Base-by-base conservation (phyloP, 805 yeast genomes). In the Sungouiella thailandica region DNA sequence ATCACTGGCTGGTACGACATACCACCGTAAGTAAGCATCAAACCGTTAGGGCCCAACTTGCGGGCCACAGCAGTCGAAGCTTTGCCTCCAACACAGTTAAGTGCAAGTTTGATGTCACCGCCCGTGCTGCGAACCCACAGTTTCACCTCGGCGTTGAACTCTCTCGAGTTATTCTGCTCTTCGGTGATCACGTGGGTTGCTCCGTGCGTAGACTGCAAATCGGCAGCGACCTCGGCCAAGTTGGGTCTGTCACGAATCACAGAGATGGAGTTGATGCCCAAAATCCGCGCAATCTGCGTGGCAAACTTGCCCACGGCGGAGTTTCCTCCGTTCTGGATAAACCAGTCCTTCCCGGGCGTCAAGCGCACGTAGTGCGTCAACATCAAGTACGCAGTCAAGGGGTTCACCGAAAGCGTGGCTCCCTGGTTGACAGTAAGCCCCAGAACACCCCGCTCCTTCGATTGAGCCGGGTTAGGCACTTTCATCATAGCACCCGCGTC, bases 1-100 rank as follows among this genome's bases (percentile, higher is more conserved):
- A 76, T 74, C 8, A 93, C 94, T 2, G 98, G 98, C 62, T 86
- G 89, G 69, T 81, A 79, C 3, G 97, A 86, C 98, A 93, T 93
- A 24, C 95, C 97, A 22, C 99, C 99, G 53, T 93, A 93, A 1
- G 97, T 87, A 47, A 88, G 76, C 68, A 93, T 65, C 30, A 79
- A 72, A 1, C 93, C 95, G 47, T 84, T 77, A 11, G 67, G 62
- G 24, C 77, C 78, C 36, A 93, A 70, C 56, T 88, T 90, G 46
- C 96, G 72, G 7, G 95, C 90, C 47, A 93, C 70, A 26, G 81
- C 81, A 0, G 95, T 70, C 14, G 87, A 76, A 23, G 87, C 81
- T 40, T 82, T 74, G 22, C 99, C 99, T 35, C 98, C 97, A 23
- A 94, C 90, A 51, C 95, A 85, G 61, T 93, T 93, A 44, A 93